phyloP scores from a whole-genome alignment of 2,329 filamentous ascomycete genomes.

The Fusarium hostae region DNA sequence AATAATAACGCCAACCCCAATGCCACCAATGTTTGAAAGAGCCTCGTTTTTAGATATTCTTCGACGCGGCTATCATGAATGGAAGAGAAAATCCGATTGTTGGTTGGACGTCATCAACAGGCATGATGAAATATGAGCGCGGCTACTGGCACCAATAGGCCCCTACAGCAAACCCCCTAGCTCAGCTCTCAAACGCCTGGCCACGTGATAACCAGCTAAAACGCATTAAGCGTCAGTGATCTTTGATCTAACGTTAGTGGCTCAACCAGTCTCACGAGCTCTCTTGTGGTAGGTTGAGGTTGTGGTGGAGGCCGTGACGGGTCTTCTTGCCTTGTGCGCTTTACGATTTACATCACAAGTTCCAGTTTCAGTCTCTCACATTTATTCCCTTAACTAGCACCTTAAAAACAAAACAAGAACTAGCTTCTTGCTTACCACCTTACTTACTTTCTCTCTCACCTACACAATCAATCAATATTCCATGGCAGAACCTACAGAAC shows the following conservation, averaged over 20 bases:
- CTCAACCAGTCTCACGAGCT: conserved; percentile 30
- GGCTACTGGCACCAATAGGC: conserved; percentile 29
- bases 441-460: neutral
- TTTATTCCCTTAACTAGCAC: neutral
- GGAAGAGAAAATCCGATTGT: conserved; percentile 1
- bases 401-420: conserved; percentile 2
- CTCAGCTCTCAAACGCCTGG: conserved; percentile 34
- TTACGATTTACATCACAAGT: conserved; percentile 39
- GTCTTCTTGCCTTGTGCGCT: conserved; percentile 34
- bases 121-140: conserved; percentile 27
- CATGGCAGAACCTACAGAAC: conserved; percentile 50
- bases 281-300: conserved; percentile 25
- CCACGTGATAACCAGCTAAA: conserved; percentile 33
- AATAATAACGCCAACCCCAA: conserved; percentile 5
- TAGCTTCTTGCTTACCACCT: neutral
- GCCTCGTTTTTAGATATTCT: neutral
- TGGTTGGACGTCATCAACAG: conserved; percentile 30
- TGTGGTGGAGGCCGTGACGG: conserved; percentile 24
- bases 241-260: conserved; percentile 16
- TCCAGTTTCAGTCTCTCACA: conserved; percentile 26
- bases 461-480: conserved; percentile 1
- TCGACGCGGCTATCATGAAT: conserved; percentile 8
- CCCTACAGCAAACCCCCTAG: neutral
- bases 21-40: neutral
- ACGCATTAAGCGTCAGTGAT: conserved; percentile 10